These are phyloP conservation scores for Torulaspora maleeae DNA, from an alignment of 805 yeast genomes.

Conservation along the genomic window DNA sequence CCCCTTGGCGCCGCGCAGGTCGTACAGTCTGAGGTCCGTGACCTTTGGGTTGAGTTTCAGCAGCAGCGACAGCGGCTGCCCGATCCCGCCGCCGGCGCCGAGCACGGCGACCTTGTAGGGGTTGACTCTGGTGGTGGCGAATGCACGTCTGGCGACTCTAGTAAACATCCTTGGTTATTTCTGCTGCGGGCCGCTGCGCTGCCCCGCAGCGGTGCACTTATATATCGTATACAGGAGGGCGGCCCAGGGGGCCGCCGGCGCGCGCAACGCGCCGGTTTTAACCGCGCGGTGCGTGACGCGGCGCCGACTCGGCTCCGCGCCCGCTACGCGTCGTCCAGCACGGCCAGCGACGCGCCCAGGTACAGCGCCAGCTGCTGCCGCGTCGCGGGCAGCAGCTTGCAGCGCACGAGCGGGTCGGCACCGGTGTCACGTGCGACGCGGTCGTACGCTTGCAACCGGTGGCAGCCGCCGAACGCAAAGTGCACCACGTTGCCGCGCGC, in stretches of 20 bases:
- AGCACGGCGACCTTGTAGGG: constrained; percentile 76
- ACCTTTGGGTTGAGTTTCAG: constrained; percentile 86
- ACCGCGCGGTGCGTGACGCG: constrained; percentile 1
- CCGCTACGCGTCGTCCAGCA: constrained; percentile 13
- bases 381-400: constrained; percentile 73
- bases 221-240: not conserved
- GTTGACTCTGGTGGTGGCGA: constrained; percentile 60
- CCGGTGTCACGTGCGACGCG: constrained; percentile 38
- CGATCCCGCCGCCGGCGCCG: constrained; percentile 94
- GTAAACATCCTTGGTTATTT: constrained; percentile 43
- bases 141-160: constrained; percentile 54
- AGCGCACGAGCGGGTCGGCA: constrained; percentile 48
- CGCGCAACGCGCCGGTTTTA: not conserved
- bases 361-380: constrained; percentile 61
- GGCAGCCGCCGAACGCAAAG: constrained; percentile 90
- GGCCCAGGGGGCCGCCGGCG: not conserved
- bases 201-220: not conserved
- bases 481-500: constrained; percentile 52
- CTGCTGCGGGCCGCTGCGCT: not conserved
- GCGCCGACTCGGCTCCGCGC: not conserved
- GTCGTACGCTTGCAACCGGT: constrained; percentile 83
- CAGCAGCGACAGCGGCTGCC: constrained; percentile 79
- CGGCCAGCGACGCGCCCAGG: constrained; percentile 49
- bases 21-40: constrained; percentile 80
- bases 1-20: constrained; percentile 89